Base-by-base conservation (phyloP, 1,284 basidiomycete species). In the Rugosomyces carneus region DNA sequence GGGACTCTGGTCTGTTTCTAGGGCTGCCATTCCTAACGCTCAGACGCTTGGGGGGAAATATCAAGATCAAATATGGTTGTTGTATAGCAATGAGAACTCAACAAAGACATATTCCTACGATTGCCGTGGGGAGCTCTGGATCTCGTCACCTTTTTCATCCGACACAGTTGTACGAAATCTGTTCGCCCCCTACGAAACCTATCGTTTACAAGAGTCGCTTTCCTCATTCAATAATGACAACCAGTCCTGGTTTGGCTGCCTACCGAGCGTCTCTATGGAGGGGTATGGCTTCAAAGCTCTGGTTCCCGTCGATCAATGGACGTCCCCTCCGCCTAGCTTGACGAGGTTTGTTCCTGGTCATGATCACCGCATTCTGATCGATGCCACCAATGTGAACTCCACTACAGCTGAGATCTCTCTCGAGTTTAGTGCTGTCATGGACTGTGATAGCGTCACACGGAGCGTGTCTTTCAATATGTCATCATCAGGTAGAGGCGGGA, bases 321-420 rank as follows among this genome's bases (percentile, higher is more conserved):
- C 80, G 5, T 52, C 78, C 3, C 80, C 85, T 41, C 76, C 69
- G 2, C 88, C 91, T 15, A 76, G 80, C 44, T 65, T 95, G 44
- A 88, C 89, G 9, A 78, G 78, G 44, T 93, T 93, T 66, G 64
- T 65, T 3, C 92, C 92, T 0, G 89, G 90, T 1, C 92, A 95
- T 62, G 92, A 95, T 57, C 73, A 80, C 19, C 84, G 92, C 32
- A 66, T 91, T 24, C 60, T 72, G 2, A 72, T 70, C 3, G 69
- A 71, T 31, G 44, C 68, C 4, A 72, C 68, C 4, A 70, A 76
- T 24, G 50, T 66, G 39, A 84, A 83, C 52, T 72, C 75, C 1
- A 84, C 80, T 13, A 75, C 72, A 1, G 63, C 91, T 45, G 68
- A 83, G 50, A 78, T 94, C 45, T 60, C 72, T 0, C 71, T 95